These are phyloP conservation scores for Vicia villosa DNA, from an alignment of 306 rosid genomes.

Conservation along the genomic window DNA sequence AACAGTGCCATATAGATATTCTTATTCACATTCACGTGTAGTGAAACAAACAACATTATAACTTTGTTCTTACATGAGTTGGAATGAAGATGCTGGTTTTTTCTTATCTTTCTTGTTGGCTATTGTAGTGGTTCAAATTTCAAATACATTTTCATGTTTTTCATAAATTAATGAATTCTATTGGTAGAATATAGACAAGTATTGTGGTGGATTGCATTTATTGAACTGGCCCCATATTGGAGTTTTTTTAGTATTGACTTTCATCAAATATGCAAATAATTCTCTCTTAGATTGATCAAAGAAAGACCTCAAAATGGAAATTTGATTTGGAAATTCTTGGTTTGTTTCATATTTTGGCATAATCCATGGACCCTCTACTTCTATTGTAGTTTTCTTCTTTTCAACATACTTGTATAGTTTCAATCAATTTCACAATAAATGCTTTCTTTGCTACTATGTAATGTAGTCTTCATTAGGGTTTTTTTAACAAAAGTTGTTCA, in stretches of 20 bases:
- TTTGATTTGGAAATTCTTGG: conserved; percentile 42
- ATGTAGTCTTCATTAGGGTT: too few relatives aligned
- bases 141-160: conserved; percentile 45
- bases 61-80: conserved; percentile 64
- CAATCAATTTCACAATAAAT: not conserved
- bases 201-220: conserved; percentile 50
- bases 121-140: conserved; percentile 38
- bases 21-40: conserved; percentile 65
- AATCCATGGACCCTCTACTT: conserved; percentile 39
- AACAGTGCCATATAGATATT: conserved; percentile 45
- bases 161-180: conserved; percentile 34
- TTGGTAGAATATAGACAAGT: conserved; percentile 41
- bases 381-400: conserved; percentile 20
- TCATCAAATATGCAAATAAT: conserved; percentile 43
- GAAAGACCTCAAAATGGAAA: conserved; percentile 44
- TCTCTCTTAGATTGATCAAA: conserved; percentile 38
- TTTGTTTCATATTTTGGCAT: conserved; percentile 43
- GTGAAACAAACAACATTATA: conserved; percentile 39
- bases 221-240: conserved; percentile 47
- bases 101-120: conserved; percentile 69
- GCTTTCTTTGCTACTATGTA: too few relatives aligned
- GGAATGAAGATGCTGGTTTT: conserved; percentile 41
- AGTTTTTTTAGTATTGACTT: conserved; percentile 38
- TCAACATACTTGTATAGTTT: conserved; percentile 18
- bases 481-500: too few relatives aligned